Conservation (phyloP, 352 stramenopile species). For the Phytopythium sindhum region DNA sequence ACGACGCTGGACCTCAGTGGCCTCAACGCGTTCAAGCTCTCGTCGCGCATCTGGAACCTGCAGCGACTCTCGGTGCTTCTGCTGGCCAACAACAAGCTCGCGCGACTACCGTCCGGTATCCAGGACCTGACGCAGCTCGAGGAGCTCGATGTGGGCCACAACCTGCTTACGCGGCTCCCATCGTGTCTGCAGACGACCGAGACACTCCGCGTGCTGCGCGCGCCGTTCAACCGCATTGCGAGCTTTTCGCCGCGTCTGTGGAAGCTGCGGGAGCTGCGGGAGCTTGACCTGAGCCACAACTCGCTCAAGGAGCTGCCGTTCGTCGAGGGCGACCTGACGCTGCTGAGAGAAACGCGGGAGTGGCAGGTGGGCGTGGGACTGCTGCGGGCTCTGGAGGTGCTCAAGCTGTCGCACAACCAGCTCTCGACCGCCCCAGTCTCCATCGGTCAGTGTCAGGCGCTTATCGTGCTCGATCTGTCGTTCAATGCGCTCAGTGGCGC, state of each 20-base stretch:
- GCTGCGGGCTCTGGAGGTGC: constrained; percentile 28
- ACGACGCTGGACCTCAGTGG: constrained; percentile 44
- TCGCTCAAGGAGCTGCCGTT: constrained; percentile 47
- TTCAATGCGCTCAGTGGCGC: constrained; percentile 33
- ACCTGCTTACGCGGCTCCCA: constrained; percentile 51
- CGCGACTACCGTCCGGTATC: constrained; percentile 62
- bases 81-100: constrained; percentile 48
- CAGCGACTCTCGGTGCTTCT: constrained; percentile 34
- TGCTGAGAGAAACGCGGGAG: constrained; percentile 65
- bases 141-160: constrained; percentile 55
- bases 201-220: constrained; percentile 39
- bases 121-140: constrained; percentile 61
- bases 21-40: constrained; percentile 47
- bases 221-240: constrained; percentile 53
- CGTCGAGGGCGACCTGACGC: constrained; percentile 62
- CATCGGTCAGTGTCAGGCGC: constrained; percentile 40
- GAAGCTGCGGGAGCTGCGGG: constrained; percentile 46
- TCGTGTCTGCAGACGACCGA: constrained; percentile 65
- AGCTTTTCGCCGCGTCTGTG: constrained; percentile 63
- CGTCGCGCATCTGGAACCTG: constrained; percentile 74
- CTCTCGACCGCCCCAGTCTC: constrained; percentile 40
- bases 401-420: constrained; percentile 56
- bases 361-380: constrained; percentile 69
- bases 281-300: constrained; percentile 59
- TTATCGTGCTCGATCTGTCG: constrained; percentile 46